Evolutionary conservation across 495 filamentous ascomycete genomes (phyloP).

Genomic region (Penicillium verhagenii): DNA sequence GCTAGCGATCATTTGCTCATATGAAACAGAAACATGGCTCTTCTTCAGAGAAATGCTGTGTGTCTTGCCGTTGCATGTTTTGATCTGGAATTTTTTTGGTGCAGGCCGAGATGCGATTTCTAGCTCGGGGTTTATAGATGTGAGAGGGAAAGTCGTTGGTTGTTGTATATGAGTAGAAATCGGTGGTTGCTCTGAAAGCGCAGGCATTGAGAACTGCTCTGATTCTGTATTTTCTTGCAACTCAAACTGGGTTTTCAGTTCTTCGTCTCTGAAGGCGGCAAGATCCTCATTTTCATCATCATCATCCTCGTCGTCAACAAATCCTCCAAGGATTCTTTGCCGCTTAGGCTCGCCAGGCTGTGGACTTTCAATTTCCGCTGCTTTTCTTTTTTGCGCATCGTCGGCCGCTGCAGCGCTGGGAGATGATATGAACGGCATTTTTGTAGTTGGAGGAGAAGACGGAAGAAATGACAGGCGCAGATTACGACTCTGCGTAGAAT

Average conservation of each 20-base stretch:
- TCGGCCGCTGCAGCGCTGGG: conserved; percentile 29
- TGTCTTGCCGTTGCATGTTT: conserved; percentile 65
- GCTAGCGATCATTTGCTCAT: conserved; percentile 65
- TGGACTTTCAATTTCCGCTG: conserved; percentile 29
- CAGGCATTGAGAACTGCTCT: conserved; percentile 5
- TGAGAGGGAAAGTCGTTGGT: conserved; percentile 2
- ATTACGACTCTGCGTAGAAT: conserved; percentile 14
- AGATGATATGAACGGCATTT: conserved; percentile 64
- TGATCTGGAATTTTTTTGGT: conserved; percentile 45
- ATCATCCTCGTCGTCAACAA: conserved; percentile 48
- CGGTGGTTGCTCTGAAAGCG: conserved; percentile 8
- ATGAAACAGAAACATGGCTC: conserved; percentile 50
- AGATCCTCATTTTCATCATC: conserved; percentile 42
- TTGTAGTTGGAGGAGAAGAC: conserved; percentile 35
- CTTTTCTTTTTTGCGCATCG: conserved; percentile 49
- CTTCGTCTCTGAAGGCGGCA: conserved; percentile 30
- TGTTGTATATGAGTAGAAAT: background rate
- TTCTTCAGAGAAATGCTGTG: conserved; percentile 55
- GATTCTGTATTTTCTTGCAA: conserved; percentile 32
- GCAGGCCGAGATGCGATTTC: conserved; percentile 14
- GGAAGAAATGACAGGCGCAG: conserved; percentile 21
- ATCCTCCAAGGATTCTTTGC: conserved; percentile 46
- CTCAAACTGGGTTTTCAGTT: conserved; percentile 39
- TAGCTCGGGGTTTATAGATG: conserved; percentile 7
- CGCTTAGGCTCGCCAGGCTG: conserved; percentile 39